Conservation (phyloP, 2,329 filamentous ascomycete genomes). For the Pseudogymnoascus sp. region DNA sequence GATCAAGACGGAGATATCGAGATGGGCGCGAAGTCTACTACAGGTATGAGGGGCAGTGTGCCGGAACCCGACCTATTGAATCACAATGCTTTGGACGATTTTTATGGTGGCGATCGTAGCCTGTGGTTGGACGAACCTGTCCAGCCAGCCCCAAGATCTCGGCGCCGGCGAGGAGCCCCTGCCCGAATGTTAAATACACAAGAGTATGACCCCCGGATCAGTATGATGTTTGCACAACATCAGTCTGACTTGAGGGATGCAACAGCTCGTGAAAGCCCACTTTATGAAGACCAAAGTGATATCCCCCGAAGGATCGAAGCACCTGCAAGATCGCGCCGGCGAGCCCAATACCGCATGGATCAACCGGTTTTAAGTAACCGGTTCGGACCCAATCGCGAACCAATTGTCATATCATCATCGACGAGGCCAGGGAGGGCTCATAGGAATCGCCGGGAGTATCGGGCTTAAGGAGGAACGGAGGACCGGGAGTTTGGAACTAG, state of each 20-base stretch:
- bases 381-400: not conserved
- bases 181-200: conserved; percentile 11
- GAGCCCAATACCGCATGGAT: conserved; percentile 17
- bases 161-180: conserved; percentile 10
- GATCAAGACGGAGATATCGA: conserved; percentile 29
- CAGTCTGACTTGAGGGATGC: conserved; percentile 19
- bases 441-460: conserved; percentile 6
- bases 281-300: conserved; percentile 13
- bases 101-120: not conserved
- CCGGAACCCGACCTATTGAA: not conserved
- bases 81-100: not conserved
- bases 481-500: not conserved
- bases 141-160: conserved; percentile 18
- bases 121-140: conserved; percentile 8
- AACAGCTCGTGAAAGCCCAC: conserved; percentile 13
- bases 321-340: conserved; percentile 16
- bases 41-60: not conserved
- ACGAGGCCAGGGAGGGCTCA: conserved; percentile 1
- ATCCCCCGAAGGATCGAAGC: conserved; percentile 15
- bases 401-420: conserved; percentile 6
- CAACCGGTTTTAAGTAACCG: conserved; percentile 5
- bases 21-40: conserved; percentile 21
- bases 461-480: not conserved
- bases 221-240: conserved; percentile 25
- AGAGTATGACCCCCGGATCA: conserved; percentile 25